Evolutionary conservation across 805 yeast species (phyloP), one percentile per base, ranked within the genome.

Genomic region (Jamesozyma rosinii): DNA sequence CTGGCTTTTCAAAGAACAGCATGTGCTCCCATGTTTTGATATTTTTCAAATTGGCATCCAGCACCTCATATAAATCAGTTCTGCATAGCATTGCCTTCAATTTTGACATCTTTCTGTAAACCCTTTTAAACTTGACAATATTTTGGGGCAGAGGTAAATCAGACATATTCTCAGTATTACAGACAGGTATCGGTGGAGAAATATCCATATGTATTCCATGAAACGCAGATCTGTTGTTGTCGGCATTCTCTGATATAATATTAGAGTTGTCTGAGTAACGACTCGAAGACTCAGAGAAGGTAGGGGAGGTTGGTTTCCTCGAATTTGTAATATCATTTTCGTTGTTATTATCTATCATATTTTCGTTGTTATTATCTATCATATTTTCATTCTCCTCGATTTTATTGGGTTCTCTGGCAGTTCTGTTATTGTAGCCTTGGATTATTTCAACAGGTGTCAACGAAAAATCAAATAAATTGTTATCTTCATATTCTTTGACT

Each of bases 1-100:
- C 21, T 4, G 26, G 21, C 13, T 26, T 22, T 22, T 35, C 40
- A 14, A 35, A 19, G 3, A 57, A 57, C 40, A 64, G 52, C 19
- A 68, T 44, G 0, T 35, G 24, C 21, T 54, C 47, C 71, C 71
- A 67, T 4, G 41, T 39, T 18, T 41, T 46, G 1, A 58, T 54
- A 17, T 53, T 49, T 1, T 43, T 27, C 24, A 52, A 44, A 19
- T 53, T 52, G 9, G 33, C 33, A 31, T 59, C 55, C 11, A 55
- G 32, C 3, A 58, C 41, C 9, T 47, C 36, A 6, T 51, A 48
- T 36, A 56, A 36, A 31, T 54, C 53, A 5, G 50, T 34, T 27
- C 49, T 42, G 5, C 38, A 37, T 5, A 65, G 38, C 19, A 43
- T 49, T 15, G 50, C 49, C 21, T 53, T 52, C 20, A 65, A 41